These are phyloP conservation scores for Trichocladium antarcticum DNA, from an alignment of 495 filamentous ascomycete species.

Conservation along the genomic window DNA sequence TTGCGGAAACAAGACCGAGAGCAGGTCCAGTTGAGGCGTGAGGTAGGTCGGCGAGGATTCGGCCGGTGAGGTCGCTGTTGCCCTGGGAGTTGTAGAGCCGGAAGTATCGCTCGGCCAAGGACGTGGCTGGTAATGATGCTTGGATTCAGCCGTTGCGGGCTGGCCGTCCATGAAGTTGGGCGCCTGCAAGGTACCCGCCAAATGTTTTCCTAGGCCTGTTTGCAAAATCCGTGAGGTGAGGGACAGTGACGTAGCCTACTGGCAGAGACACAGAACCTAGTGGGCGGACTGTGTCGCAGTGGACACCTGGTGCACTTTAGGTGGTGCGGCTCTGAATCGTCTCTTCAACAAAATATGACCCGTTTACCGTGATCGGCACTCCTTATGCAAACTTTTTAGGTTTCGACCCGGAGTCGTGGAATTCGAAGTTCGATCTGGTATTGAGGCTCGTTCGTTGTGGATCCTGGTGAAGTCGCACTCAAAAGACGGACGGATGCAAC, in stretches of 20 bases:
- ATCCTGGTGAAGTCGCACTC: background rate
- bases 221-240: conserved; percentile 8
- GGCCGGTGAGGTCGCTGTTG: conserved; percentile 16
- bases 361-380: background rate
- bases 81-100: conserved; percentile 16
- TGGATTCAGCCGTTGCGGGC: conserved; percentile 40
- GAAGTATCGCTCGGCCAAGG: conserved; percentile 30
- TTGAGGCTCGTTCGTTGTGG: background rate
- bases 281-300: background rate
- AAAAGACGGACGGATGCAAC: background rate
- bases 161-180: conserved; percentile 42
- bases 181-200: conserved; percentile 15
- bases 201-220: conserved; percentile 8
- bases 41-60: conserved; percentile 24
- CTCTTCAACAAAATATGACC: background rate
- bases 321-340: background rate
- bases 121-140: conserved; percentile 39
- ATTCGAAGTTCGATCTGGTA: background rate
- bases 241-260: conserved; percentile 2
- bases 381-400: background rate
- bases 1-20: conserved; percentile 40
- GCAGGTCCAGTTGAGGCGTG: conserved; percentile 33
- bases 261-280: background rate
- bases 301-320: background rate
- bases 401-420: background rate